Percentiles rank a stretch among this genome's conserved stretches.
These are phyloP conservation scores for Magnolia kwangsiensis DNA, from an alignment of 164 flowering plant genomes.

Conservation along the genomic window DNA sequence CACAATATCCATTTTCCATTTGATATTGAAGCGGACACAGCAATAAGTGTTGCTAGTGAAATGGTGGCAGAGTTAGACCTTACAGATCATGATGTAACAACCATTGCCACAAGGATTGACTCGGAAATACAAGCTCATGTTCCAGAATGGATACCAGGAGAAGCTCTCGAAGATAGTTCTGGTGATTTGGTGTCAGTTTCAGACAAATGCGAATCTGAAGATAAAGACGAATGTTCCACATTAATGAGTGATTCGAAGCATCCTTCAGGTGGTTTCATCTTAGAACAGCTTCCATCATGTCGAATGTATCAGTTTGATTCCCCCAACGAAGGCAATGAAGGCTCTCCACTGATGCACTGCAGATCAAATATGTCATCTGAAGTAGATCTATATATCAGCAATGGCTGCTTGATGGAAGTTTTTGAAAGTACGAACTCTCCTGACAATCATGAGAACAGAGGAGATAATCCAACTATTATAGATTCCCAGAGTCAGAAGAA, in stretches of 20 bases:
- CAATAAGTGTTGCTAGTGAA: constrained; percentile 87
- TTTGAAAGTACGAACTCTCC: constrained; percentile 12
- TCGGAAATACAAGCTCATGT: constrained; percentile 60
- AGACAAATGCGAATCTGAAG: constrained; percentile 27
- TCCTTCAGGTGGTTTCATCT: constrained; percentile 27
- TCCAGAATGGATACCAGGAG: constrained; percentile 60
- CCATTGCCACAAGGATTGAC: constrained; percentile 84
- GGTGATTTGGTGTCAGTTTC: constrained; percentile 18
- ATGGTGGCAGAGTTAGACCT: constrained; percentile 94
- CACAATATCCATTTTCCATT: constrained; percentile 94
- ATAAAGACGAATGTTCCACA: constrained; percentile 31
- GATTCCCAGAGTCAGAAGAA: constrained; percentile 12
- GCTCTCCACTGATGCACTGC: constrained; percentile 38
- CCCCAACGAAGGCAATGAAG: constrained; percentile 41
- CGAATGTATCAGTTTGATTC: constrained; percentile 75
- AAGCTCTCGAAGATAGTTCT: constrained; percentile 25
- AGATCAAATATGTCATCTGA: constrained; percentile 33
- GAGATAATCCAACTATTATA: constrained; percentile 13
- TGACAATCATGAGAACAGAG: constrained; percentile 7
- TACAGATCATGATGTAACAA: constrained; percentile 84
- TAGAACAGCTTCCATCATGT: constrained; percentile 76
- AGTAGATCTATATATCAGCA: not conserved
- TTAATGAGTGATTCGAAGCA: constrained; percentile 21
- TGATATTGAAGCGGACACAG: constrained; percentile 72
- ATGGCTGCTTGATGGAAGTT: constrained; percentile 20